Evolutionary conservation across 140 eudicot genomes (phyloP), one percentile per base, ranked within the genome.

Genomic region (Senecio squalidus): DNA sequence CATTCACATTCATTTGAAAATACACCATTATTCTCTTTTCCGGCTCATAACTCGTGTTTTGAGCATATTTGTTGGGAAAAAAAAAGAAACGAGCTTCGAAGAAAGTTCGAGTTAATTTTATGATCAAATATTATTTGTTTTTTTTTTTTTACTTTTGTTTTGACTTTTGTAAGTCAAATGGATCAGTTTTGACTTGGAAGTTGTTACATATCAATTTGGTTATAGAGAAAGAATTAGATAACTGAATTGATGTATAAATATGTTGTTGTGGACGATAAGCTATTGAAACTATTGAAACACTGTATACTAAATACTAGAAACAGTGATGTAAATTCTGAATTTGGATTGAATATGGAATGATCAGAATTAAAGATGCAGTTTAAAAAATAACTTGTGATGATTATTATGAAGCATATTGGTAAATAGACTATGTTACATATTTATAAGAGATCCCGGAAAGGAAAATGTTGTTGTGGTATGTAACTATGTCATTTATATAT

Each of bases 51-150:
- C 34, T 38, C 47, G 11, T 33, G 60, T 49, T 34, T 36, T 22
- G 38, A 33, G 69, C 58, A 64, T 64, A 64, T 64, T 14, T 31
- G 50, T 23, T 64, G 40, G 50, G n/a, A 39, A 44, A 26, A 29
- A 16, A 40, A 52, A 16, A 34, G 38, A 51, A 39, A 16, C 53
- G 34, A 22, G 40, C 1, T 66, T 17, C 4, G 29, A 10, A 67
- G 1, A 20, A 55, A 29, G 15, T 1, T 66, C 27, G n/a, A 36
- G 11, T n/a, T 45, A 3, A 26, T 23, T 25, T 56, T 23, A n/a
- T 15, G 11, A 46, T 21, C 15, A 23, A 47, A 47, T 18, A 18
- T 18, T 21, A 6, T 1, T 7, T 46, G 24, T 16, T 44, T 44
- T 17, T 6, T 14, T 28, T 15, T 15, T n/a, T n/a, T n/a, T n/a